Evolutionary conservation across 2,329 filamentous ascomycete species (phyloP).

Genomic region (Zasmidium citrigriseum): DNA sequence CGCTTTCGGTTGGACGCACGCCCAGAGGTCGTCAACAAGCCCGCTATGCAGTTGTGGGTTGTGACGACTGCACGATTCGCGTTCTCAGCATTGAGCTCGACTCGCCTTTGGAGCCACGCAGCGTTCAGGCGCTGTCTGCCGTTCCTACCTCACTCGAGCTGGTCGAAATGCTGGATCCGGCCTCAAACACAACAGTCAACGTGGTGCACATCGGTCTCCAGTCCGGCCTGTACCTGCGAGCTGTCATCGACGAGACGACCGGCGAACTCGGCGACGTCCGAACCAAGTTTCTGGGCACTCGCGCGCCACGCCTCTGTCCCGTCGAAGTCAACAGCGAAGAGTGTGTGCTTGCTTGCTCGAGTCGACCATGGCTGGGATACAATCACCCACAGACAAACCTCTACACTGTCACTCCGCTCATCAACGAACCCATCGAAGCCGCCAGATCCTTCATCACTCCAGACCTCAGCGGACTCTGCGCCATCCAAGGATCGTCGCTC

Average conservation of each 20-base stretch:
- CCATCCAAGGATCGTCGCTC: constrained; percentile 28
- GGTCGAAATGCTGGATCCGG: constrained; percentile 93
- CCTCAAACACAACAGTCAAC: constrained; percentile 80
- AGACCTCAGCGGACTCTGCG: constrained; percentile 53
- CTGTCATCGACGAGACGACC: constrained; percentile 90
- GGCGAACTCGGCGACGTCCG: constrained; percentile 94
- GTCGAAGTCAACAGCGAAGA: constrained; percentile 85
- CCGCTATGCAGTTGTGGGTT: constrained; percentile 92
- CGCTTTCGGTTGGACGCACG: constrained; percentile 88
- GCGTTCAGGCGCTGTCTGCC: constrained; percentile 88
- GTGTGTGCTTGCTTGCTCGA: constrained; percentile 79
- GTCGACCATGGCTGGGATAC: constrained; percentile 94
- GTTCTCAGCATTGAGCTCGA: constrained; percentile 61
- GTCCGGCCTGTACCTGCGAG: constrained; percentile 93
- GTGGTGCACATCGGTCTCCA: constrained; percentile 96
- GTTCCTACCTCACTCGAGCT: constrained; percentile 86
- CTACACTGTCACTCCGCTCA: constrained; percentile 89
- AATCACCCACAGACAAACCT: constrained; percentile 82
- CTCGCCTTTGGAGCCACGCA: constrained; percentile 87
- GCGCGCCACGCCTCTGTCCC: constrained; percentile 84
- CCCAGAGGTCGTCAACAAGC: constrained; percentile 87
- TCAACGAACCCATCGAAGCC: constrained; percentile 74
- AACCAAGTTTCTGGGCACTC: constrained; percentile 90
- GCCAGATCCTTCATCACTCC: constrained; percentile 97
- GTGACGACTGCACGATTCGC: constrained; percentile 93